These are phyloP conservation scores for Pyricularia sp. DNA, from an alignment of 2,329 filamentous ascomycete species.

Conservation along the genomic window DNA sequence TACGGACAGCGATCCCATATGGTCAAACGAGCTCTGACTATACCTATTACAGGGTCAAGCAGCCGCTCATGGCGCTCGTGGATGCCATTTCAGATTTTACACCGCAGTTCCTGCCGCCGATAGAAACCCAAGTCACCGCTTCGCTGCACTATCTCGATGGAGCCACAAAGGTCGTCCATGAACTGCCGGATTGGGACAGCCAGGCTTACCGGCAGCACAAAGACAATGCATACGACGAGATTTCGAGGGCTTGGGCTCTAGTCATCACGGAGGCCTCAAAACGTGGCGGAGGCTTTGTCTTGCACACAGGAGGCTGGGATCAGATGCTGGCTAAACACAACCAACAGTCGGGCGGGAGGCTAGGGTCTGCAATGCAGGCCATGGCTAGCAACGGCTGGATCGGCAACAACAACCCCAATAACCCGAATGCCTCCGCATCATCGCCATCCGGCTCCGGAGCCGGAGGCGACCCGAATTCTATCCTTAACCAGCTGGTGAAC, in stretches of 20 bases:
- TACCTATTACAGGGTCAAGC: constrained; percentile 85
- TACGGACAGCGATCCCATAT: constrained; percentile 77
- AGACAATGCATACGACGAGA: constrained; percentile 91
- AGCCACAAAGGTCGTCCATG: constrained; percentile 82
- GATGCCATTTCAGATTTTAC: constrained; percentile 92
- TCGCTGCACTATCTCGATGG: constrained; percentile 84
- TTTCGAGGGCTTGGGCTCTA: constrained; percentile 84
- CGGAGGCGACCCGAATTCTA: constrained; percentile 42
- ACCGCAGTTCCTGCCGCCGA: constrained; percentile 87
- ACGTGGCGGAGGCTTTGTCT: constrained; percentile 76
- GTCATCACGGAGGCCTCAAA: constrained; percentile 89
- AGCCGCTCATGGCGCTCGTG: constrained; percentile 68
- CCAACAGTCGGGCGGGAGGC: constrained; percentile 70
- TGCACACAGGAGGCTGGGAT: constrained; percentile 91
- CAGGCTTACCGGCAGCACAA: constrained; percentile 87
- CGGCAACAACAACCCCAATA: constrained; percentile 26
- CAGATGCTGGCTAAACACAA: constrained; percentile 81
- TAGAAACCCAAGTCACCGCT: constrained; percentile 72
- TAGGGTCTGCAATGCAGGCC: constrained; percentile 71
- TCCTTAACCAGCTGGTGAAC: constrained; percentile 52
- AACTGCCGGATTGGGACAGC: constrained; percentile 83
- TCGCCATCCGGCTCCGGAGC: constrained; percentile 14
- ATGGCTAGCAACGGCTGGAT: constrained; percentile 62
- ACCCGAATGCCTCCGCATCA: constrained; percentile 55
- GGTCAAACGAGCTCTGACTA: constrained; percentile 83